A percentile compares a stretch with the other conserved stretches of the same genome.
These are phyloP conservation scores for Starmerella apis DNA, from an alignment of 805 yeast genomes.

Conservation along the genomic window DNA sequence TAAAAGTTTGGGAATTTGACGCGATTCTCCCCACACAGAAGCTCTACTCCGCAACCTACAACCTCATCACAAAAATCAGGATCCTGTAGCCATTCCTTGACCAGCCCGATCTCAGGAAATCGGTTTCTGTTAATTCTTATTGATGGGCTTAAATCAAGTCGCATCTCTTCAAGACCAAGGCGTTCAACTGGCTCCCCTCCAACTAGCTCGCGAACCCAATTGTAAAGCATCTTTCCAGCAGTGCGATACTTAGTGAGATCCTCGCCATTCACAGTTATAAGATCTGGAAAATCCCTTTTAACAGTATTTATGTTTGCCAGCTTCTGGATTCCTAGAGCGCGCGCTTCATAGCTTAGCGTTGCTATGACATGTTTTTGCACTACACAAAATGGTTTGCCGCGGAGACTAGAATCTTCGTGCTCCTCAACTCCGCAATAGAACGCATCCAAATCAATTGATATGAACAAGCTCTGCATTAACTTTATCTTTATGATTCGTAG, in stretches of 20 bases:
- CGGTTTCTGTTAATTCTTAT: constrained; percentile 9
- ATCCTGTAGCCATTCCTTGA: constrained; percentile 1
- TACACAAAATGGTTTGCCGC: constrained; percentile 29
- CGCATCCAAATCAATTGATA: constrained; percentile 31
- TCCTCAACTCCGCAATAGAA: constrained; percentile 32
- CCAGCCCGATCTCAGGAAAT: neutral
- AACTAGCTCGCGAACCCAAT: constrained; percentile 20
- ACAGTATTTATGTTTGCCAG: constrained; percentile 21
- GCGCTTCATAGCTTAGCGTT: constrained; percentile 30
- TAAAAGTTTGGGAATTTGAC: constrained; percentile 26
- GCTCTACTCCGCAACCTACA: constrained; percentile 3
- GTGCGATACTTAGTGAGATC: constrained; percentile 26
- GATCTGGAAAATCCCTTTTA: constrained; percentile 21
- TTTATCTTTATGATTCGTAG: too few species aligned
- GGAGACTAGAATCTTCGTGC: constrained; percentile 24
- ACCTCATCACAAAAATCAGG: constrained; percentile 15
- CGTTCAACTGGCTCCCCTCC: constrained; percentile 27
- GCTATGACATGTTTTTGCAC: constrained; percentile 29
- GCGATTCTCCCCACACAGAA: neutral
- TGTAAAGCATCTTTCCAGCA: constrained; percentile 28
- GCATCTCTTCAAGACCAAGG: constrained; percentile 31
- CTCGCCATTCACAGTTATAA: constrained; percentile 30
- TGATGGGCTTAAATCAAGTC: constrained; percentile 26
- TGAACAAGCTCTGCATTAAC: constrained; percentile 11
- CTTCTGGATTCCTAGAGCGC: constrained; percentile 28